Conservation (phyloP, 225 moss, liverwort and hornwort genomes). For the Bryum argenteum region DNA sequence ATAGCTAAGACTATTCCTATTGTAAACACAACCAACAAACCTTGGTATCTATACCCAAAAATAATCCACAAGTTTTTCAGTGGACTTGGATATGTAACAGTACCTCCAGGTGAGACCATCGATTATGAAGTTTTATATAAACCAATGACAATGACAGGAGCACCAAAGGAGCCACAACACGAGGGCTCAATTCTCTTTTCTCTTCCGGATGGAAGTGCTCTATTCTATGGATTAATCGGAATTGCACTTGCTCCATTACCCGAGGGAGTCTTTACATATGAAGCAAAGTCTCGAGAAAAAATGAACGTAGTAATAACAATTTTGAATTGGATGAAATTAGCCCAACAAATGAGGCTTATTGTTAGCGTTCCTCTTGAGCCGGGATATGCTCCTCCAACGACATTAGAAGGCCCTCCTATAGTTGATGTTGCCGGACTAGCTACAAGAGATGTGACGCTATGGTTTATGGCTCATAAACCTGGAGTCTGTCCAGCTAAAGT, state of each 20-base stretch:
- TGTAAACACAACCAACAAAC: constrained; percentile 55
- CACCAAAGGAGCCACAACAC: constrained; percentile 48
- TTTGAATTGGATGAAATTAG: constrained; percentile 69
- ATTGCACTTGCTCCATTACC: constrained; percentile 63
- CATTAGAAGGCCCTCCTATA: constrained; percentile 68
- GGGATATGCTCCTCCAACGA: constrained; percentile 34
- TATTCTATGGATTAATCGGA: constrained; percentile 66
- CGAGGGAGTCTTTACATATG: constrained; percentile 58
- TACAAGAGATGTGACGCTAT: constrained; percentile 54
- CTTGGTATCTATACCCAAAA: constrained; percentile 68
- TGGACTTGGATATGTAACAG: constrained; percentile 42
- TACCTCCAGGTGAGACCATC: constrained; percentile 42
- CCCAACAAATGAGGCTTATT: constrained; percentile 62
- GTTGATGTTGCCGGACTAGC: constrained; percentile 64
- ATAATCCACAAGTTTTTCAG: constrained; percentile 64
- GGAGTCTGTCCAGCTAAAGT: constrained; percentile 49
- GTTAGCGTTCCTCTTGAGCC: constrained; percentile 42
- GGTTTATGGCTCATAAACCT: constrained; percentile 65
- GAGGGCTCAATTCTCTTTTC: constrained; percentile 75
- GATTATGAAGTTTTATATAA: constrained; percentile 59
- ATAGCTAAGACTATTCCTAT: constrained; percentile 60
- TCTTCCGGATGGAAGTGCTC: constrained; percentile 56
- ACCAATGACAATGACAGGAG: constrained; percentile 64
- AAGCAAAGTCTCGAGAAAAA: constrained; percentile 56
- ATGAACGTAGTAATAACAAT: constrained; percentile 49